These are phyloP conservation scores for Pyrenochaeta sp. DNA, from an alignment of 2,329 filamentous ascomycete genomes.

Conservation along the genomic window DNA sequence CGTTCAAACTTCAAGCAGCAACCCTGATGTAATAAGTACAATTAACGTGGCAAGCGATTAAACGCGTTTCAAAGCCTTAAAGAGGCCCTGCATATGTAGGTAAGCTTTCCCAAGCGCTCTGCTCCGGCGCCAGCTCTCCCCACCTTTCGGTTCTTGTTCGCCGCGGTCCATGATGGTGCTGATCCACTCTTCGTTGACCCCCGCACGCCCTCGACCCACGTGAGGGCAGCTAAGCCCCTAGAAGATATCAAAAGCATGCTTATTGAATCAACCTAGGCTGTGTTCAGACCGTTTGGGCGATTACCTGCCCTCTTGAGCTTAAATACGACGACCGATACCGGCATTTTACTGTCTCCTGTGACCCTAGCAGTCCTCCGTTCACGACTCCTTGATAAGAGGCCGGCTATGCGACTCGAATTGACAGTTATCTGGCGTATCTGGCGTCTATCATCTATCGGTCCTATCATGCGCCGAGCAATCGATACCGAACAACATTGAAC, in stretches of 20 bases:
- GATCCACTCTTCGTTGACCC: slow-evolving; percentile 19
- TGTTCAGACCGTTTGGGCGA: slow-evolving; percentile 1
- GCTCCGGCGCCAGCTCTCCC: slow-evolving; percentile 21
- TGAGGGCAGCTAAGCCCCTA: background rate
- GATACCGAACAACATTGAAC: slow-evolving; percentile 15
- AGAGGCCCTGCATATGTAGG: background rate
- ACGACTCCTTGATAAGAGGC: slow-evolving; percentile 17
- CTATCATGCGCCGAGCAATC: slow-evolving; percentile 14
- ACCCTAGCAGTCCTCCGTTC: background rate
- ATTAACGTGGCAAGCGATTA: background rate
- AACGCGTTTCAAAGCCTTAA: background rate
- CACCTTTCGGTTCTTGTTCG: slow-evolving; percentile 29
- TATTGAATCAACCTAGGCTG: background rate
- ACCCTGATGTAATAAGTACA: background rate
- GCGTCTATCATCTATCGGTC: slow-evolving; percentile 4
- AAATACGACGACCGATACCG: slow-evolving; percentile 20
- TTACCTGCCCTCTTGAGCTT: slow-evolving; percentile 16
- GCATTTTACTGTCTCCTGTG: slow-evolving; percentile 9
- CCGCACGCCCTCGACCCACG: slow-evolving; percentile 17
- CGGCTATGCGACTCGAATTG: slow-evolving; percentile 20
- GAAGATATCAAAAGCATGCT: background rate
- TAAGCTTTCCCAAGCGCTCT: slow-evolving; percentile 8
- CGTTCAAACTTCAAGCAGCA: background rate
- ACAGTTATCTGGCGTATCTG: slow-evolving; percentile 22
- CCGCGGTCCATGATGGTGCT: slow-evolving; percentile 20